Evolutionary conservation across 352 stramenopile species (phyloP).

Genomic region (Blastocystis sp.): DNA sequence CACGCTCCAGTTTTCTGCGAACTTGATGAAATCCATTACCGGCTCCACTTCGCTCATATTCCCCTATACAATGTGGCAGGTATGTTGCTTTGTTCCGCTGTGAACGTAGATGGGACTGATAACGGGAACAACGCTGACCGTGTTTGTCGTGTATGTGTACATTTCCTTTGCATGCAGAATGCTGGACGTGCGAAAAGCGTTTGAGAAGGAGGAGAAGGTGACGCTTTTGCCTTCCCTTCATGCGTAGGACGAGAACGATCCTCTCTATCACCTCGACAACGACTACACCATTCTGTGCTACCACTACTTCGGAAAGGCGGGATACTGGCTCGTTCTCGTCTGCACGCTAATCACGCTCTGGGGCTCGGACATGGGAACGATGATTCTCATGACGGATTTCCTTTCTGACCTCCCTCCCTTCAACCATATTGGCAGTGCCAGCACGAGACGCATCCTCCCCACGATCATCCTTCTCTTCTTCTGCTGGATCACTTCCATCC

Average conservation of each 20-base stretch:
- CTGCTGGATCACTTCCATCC: constrained; percentile 52
- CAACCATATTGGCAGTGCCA: background rate
- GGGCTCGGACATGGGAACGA: constrained; percentile 67
- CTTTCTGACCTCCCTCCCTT: background rate
- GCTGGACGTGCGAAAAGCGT: constrained; percentile 26
- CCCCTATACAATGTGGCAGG: constrained; percentile 51
- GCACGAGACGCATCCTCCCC: background rate
- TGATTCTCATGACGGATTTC: constrained; percentile 62
- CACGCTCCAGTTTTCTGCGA: constrained; percentile 30
- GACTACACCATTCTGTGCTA: constrained; percentile 68
- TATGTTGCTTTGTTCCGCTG: background rate
- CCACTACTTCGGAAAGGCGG: constrained; percentile 44
- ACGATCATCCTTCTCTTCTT: constrained; percentile 50
- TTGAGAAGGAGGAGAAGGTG: constrained; percentile 48
- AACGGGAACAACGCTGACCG: constrained; percentile 26
- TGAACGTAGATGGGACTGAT: constrained; percentile 45
- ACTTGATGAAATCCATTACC: constrained; percentile 65
- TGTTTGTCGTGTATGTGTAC: constrained; percentile 59
- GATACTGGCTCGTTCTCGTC: constrained; percentile 55
- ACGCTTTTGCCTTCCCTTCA: no score
- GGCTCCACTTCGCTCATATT: constrained; percentile 62
- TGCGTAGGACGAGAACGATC: constrained; percentile 18
- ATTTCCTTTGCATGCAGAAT: background rate
- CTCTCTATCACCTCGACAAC: constrained; percentile 54
- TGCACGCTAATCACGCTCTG: constrained; percentile 56